Evolutionary conservation across 2,329 filamentous ascomycete genomes (phyloP).

Genomic region (Orbilia javanica): DNA sequence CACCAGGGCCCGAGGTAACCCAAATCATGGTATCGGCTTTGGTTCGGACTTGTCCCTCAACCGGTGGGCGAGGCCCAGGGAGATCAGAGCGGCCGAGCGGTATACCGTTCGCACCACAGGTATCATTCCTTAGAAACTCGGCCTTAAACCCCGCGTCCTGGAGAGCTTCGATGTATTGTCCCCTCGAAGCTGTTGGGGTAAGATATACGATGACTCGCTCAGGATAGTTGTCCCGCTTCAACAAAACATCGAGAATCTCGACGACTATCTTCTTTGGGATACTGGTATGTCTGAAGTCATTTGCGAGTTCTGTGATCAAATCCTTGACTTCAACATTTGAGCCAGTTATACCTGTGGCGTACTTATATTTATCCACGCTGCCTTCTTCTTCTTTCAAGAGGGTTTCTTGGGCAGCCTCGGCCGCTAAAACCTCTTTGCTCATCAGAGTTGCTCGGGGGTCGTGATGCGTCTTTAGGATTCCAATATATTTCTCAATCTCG

Average conservation of each 20-base stretch:
- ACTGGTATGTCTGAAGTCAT: slow-evolving; percentile 52
- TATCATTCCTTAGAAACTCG: slow-evolving; percentile 29
- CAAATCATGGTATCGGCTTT: slow-evolving; percentile 49
- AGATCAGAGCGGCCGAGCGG: slow-evolving; percentile 44
- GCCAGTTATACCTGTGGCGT: background rate
- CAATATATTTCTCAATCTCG: slow-evolving; percentile 49
- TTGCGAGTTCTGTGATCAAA: slow-evolving; percentile 42
- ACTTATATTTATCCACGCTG: slow-evolving; percentile 34
- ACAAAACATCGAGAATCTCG: slow-evolving; percentile 53
- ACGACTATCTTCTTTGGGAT: slow-evolving; percentile 49
- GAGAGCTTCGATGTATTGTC: slow-evolving; percentile 32
- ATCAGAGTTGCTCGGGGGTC: slow-evolving; percentile 37
- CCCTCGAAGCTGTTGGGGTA: slow-evolving; percentile 29
- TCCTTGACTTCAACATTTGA: slow-evolving; percentile 24
- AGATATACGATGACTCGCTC: slow-evolving; percentile 58
- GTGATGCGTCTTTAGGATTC: slow-evolving; percentile 26
- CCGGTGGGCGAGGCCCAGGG: background rate
- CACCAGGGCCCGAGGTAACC: slow-evolving; percentile 19
- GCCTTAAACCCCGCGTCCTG: slow-evolving; percentile 30
- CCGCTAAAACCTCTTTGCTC: slow-evolving; percentile 42
- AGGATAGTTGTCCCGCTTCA: slow-evolving; percentile 61
- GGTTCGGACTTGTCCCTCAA: slow-evolving; percentile 16
- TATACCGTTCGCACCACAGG: slow-evolving; percentile 10
- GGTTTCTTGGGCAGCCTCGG: slow-evolving; percentile 45
- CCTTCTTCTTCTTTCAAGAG: slow-evolving; percentile 48